phyloP scores from a whole-genome alignment of 306 rosid species.

The Alnus glutinosa region DNA sequence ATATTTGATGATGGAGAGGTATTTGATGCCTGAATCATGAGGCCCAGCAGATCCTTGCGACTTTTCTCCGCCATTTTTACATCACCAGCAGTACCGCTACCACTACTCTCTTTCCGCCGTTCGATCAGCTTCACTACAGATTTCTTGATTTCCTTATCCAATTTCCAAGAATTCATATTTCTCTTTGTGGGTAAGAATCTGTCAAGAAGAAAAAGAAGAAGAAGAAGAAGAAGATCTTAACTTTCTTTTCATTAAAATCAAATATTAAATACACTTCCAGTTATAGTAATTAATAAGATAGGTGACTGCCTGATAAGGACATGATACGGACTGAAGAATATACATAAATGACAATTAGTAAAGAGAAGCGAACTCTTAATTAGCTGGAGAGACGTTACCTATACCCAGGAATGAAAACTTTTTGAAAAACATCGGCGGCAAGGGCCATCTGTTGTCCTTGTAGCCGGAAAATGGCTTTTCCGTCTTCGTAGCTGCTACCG shows the following conservation, averaged over 20 bases:
- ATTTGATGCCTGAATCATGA: conserved; percentile 75
- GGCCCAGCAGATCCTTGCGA: conserved; percentile 73
- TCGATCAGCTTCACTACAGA: conserved; percentile 59
- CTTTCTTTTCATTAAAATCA: conserved; percentile 5
- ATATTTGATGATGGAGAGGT: conserved; percentile 34
- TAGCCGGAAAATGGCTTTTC: conserved; percentile 71
- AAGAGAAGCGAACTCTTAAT: too few species aligned
- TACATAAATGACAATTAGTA: not conserved
- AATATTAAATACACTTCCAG: not conserved
- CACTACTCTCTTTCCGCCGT: conserved; percentile 36
- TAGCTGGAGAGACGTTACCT: conserved; percentile 42
- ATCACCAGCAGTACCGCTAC: not conserved
- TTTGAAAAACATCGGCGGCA: conserved; percentile 85
- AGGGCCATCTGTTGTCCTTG: conserved; percentile 81
- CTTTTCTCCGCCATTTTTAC: conserved; percentile 21
- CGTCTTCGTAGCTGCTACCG: conserved; percentile 90
- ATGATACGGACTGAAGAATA: not conserved
- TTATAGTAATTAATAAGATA: not conserved
- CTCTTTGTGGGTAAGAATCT: conserved; percentile 82
- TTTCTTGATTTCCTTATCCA: conserved; percentile 67
- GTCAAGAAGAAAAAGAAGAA: not conserved
- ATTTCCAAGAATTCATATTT: conserved; percentile 75
- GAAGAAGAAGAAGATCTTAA: not conserved
- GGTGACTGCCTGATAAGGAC: not conserved
- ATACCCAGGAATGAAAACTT: conserved; percentile 91